A percentile compares a stretch with the other conserved stretches of the same genome.
phyloP scores from a whole-genome alignment of 768 basidiomycete species.

The Chlorophyllum brunneum region DNA sequence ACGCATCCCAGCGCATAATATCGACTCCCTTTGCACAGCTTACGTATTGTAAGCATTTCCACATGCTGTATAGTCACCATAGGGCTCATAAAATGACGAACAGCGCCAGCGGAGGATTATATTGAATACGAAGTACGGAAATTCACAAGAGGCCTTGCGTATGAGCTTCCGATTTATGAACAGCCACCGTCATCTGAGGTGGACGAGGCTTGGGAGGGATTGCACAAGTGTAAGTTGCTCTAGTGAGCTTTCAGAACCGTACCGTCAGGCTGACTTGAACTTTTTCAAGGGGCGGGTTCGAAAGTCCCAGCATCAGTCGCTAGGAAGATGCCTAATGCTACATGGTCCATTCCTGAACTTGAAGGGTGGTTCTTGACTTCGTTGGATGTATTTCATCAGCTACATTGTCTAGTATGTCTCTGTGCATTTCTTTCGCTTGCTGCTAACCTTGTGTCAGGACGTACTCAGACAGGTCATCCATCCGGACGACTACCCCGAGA shows the following conservation, averaged over 20 bases:
- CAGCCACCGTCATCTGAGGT: constrained; percentile 17
- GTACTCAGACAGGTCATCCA: constrained; percentile 16
- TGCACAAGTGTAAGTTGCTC: constrained; percentile 19
- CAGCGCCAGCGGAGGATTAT: constrained; percentile 18
- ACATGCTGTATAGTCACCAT: not conserved
- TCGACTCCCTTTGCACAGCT: not conserved
- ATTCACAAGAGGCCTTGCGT: constrained; percentile 13
- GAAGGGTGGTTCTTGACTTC: constrained; percentile 18
- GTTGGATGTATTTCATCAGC: constrained; percentile 25
- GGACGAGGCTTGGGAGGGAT: constrained; percentile 18
- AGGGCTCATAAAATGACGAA: too few relatives aligned
- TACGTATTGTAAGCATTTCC: too few relatives aligned
- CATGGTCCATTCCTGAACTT: constrained; percentile 20
- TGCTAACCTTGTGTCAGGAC: constrained; percentile 12
- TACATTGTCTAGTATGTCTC: constrained; percentile 22
- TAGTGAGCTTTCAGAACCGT: not conserved
- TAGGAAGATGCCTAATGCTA: constrained; percentile 17
- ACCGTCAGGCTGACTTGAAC: not conserved
- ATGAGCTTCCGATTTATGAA: constrained; percentile 14
- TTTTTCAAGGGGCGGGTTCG: constrained; percentile 14
- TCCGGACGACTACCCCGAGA: constrained; percentile 15
- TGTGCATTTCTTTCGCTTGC: not conserved
- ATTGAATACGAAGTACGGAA: constrained; percentile 15
- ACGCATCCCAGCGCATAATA: not conserved
- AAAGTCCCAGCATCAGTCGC: constrained; percentile 19